These are phyloP conservation scores for Eucalyptus marginata DNA, from an alignment of 345 rosid species.

Conservation along the genomic window DNA sequence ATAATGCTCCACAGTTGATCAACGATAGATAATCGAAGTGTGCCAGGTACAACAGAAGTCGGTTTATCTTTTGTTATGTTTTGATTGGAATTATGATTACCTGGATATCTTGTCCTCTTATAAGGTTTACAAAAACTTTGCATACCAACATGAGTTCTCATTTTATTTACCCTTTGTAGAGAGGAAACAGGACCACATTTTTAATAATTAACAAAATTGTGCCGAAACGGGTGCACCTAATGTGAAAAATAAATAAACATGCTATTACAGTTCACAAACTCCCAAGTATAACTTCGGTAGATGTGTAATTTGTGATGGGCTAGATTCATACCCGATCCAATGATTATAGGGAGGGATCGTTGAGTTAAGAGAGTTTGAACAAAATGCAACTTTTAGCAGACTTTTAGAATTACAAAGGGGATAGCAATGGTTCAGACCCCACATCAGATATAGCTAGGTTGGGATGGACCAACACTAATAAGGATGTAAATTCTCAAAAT, in stretches of 20 bases:
- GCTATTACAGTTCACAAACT: not conserved
- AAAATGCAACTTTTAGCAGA: not conserved
- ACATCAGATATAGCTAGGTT: not conserved
- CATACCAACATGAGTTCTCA: not conserved
- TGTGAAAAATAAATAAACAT: not conserved
- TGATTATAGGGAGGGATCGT: rapidly evolving
- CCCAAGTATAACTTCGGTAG: not conserved
- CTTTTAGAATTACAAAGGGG: not conserved
- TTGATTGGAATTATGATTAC: not conserved
- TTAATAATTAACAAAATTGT: not conserved
- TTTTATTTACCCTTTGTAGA: not conserved
- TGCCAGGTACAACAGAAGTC: not conserved
- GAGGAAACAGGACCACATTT: not conserved
- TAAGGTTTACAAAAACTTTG: not conserved
- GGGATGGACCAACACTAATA: not conserved
- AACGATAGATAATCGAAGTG: not conserved
- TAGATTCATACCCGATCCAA: not conserved
- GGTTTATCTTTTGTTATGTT: not conserved
- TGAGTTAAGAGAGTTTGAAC: not conserved
- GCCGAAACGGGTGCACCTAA: not conserved
- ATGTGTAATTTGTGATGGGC: not conserved
- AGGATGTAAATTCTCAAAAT: not conserved
- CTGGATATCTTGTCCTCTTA: not conserved
- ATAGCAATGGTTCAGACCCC: not conserved
- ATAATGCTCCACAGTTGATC: not conserved